These are phyloP conservation scores for Lagerstroemia speciosa DNA, from an alignment of 345 rosid genomes.

Conservation along the genomic window DNA sequence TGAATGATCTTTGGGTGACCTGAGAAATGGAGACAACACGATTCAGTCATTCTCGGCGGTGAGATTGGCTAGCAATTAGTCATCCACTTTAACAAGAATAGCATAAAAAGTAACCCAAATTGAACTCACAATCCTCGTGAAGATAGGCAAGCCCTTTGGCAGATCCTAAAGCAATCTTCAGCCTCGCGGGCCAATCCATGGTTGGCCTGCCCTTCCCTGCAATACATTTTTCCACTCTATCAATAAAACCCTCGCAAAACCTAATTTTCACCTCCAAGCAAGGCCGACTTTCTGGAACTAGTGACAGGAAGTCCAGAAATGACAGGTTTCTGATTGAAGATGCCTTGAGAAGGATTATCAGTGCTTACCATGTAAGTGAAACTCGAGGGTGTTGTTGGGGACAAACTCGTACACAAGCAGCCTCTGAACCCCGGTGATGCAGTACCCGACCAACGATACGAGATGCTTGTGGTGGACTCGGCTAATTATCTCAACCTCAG, in stretches of 20 bases:
- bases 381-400: slow-evolving; percentile 51
- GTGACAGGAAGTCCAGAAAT: background rate
- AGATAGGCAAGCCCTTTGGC: slow-evolving; percentile 93
- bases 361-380: slow-evolving; percentile 56
- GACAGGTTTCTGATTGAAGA: too few species aligned
- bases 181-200: slow-evolving; percentile 69
- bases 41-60: background rate
- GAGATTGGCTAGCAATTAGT: background rate
- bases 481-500: slow-evolving; percentile 63
- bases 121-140: slow-evolving; percentile 81
- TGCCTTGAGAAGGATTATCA: background rate
- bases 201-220: slow-evolving; percentile 61
- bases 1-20: slow-evolving; percentile 94
- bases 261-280: background rate
- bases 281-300: background rate
- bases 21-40: slow-evolving; percentile 11
- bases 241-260: slow-evolving; percentile 4
- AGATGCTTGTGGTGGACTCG: slow-evolving; percentile 64
- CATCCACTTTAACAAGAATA: background rate
- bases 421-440: slow-evolving; percentile 39
- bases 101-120: background rate
- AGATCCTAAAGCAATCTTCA: slow-evolving; percentile 78
- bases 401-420: slow-evolving; percentile 70
- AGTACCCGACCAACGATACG: slow-evolving; percentile 64
- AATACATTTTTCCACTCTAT: slow-evolving; percentile 8